These are phyloP conservation scores for Zoysia pacifica DNA, from an alignment of 176 grass and related monocot genomes.

Conservation along the genomic window DNA sequence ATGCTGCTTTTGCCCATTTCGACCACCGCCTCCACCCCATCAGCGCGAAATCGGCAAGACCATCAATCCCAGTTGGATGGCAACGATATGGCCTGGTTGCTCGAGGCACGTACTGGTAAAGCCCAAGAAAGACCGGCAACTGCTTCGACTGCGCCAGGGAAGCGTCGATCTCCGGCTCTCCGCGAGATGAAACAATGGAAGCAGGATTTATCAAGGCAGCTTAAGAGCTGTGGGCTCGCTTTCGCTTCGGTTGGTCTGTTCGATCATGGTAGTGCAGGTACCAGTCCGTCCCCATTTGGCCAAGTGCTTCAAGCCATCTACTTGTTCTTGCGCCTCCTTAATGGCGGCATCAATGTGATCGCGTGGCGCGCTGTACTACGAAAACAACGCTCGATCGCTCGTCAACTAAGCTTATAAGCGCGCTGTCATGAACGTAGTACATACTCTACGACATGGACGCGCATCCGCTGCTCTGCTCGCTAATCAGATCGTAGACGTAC, in stretches of 20 bases:
- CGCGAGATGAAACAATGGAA: too few relatives aligned
- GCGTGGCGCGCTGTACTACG: not conserved
- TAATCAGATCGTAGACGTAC: not conserved
- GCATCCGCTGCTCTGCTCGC: not conserved
- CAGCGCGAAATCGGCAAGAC: not conserved
- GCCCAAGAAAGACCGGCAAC: not conserved
- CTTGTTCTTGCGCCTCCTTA: constrained; percentile 23
- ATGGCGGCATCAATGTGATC: not conserved
- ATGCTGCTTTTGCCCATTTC: too few relatives aligned
- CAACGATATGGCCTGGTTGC: not conserved
- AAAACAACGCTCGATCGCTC: not conserved
- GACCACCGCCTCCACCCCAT: too few relatives aligned
- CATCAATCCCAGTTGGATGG: not conserved
- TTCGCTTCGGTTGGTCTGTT: not conserved
- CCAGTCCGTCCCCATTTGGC: not conserved
- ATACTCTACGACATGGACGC: constrained; percentile 1
- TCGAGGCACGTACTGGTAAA: not conserved
- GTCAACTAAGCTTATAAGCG: not conserved
- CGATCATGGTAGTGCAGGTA: not conserved
- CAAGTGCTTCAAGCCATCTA: not conserved
- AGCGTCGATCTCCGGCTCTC: not conserved
- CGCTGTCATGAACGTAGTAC: not conserved
- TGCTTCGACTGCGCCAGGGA: not conserved
- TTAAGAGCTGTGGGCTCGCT: not conserved
- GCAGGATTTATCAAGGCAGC: not conserved